Conservation (phyloP, 2,329 filamentous ascomycete species). For the Aspergillus neotritici region DNA sequence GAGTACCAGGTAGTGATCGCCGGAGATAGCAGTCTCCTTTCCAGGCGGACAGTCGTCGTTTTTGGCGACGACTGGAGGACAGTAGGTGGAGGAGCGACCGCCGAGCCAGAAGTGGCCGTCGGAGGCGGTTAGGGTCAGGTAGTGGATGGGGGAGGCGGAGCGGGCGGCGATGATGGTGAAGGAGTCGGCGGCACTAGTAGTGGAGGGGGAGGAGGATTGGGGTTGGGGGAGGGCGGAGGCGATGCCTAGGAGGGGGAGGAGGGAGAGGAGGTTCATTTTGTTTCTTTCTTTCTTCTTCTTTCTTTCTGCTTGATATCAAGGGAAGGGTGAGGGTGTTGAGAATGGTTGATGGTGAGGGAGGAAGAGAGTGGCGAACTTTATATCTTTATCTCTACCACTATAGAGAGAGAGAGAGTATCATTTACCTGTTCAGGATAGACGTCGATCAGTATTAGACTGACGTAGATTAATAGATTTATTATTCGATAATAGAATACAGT, state of each 20-base stretch:
- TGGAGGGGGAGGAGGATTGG: constrained; percentile 1
- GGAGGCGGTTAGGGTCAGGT: constrained; percentile 41
- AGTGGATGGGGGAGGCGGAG: constrained; percentile 46
- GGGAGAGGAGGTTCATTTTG: constrained; percentile 24
- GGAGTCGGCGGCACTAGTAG: constrained; percentile 13
- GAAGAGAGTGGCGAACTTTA: too few relatives aligned
- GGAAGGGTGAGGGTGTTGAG: too few relatives aligned
- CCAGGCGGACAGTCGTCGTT: constrained; percentile 37
- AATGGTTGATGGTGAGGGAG: too few relatives aligned
- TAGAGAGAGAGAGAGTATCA: too few relatives aligned
- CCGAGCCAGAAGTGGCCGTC: constrained; percentile 47
- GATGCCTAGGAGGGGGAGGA: constrained; percentile 21
- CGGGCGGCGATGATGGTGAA: constrained; percentile 42
- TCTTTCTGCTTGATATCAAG: too few relatives aligned
- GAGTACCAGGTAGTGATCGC: constrained; percentile 31
- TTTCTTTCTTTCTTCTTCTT: background rate
- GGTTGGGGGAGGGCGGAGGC: constrained; percentile 18
- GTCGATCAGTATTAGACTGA: too few relatives aligned
- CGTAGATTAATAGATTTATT: too few relatives aligned
- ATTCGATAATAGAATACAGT: too few relatives aligned
- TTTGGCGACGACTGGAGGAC: constrained; percentile 36
- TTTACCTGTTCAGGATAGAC: too few relatives aligned
- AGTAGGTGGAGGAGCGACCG: constrained; percentile 43
- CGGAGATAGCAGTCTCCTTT: constrained; percentile 43
- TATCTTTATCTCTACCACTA: too few relatives aligned